phyloP scores from a whole-genome alignment of 164 flowering plant genomes.

The Warburgia ugandensis region DNA sequence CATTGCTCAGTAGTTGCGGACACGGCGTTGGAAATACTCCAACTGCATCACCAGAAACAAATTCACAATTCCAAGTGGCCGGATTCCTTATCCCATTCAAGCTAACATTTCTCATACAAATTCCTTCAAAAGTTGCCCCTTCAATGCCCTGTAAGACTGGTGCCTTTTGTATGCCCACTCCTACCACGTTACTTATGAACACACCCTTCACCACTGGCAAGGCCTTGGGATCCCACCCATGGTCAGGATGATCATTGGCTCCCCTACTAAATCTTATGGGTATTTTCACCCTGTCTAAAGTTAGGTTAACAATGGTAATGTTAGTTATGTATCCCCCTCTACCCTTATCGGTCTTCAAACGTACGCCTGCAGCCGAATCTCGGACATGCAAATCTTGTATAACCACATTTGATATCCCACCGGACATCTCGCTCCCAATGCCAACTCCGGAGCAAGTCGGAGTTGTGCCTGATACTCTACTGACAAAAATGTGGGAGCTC shows the following conservation, averaged over 20 bases:
- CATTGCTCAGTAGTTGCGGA: conserved; percentile 40
- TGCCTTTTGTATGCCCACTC: conserved; percentile 49
- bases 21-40: conserved; percentile 67
- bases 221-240: conserved; percentile 78
- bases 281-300: conserved; percentile 72
- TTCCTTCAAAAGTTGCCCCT: conserved; percentile 54
- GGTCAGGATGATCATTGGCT: conserved; percentile 90
- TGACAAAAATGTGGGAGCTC: conserved; percentile 67
- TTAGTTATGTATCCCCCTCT: conserved; percentile 88
- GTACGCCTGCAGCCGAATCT: conserved; percentile 87
- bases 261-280: conserved; percentile 94
- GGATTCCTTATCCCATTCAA: conserved; percentile 45
- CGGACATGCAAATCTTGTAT: conserved; percentile 62
- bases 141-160: conserved; percentile 64
- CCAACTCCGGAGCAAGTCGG: conserved; percentile 98
- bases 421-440: conserved; percentile 99
- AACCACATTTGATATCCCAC: conserved; percentile 69
- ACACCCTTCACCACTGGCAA: conserved; percentile 68
- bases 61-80: conserved; percentile 66
- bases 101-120: conserved; percentile 65
- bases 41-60: conserved; percentile 47
- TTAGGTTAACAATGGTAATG: conserved; percentile 57
- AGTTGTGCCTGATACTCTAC: conserved; percentile 90
- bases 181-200: conserved; percentile 52
- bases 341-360: conserved; percentile 81